A percentile compares a stretch with the other conserved stretches of the same genome.
phyloP scores from a whole-genome alignment of 2,329 filamentous ascomycete species.

The Dryadomyces quercus-mongolicae region DNA sequence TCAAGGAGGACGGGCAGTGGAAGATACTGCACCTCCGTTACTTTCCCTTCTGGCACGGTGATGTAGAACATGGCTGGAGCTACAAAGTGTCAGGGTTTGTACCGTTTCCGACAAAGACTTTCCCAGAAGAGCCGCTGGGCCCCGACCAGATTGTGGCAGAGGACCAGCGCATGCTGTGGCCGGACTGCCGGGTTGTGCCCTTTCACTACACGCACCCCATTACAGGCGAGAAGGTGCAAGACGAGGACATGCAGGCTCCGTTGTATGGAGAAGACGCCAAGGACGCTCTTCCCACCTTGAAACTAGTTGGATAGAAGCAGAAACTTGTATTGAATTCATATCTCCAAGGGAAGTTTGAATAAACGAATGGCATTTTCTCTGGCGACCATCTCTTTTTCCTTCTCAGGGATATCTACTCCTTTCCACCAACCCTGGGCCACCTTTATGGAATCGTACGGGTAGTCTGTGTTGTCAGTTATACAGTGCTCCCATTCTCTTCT shows the following conservation, averaged over 20 bases:
- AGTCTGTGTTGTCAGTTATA: slow-evolving; percentile 15
- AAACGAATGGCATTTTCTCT: slow-evolving; percentile 20
- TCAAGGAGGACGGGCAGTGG: slow-evolving; percentile 42
- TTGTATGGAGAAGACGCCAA: slow-evolving; percentile 27
- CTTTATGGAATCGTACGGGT: slow-evolving; percentile 22
- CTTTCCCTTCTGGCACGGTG: slow-evolving; percentile 45
- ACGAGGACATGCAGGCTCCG: slow-evolving; percentile 37
- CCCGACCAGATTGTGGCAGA: slow-evolving; percentile 34
- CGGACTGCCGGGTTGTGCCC: slow-evolving; percentile 39
- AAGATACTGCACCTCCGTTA: slow-evolving; percentile 41
- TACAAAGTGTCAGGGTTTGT: slow-evolving; percentile 41
- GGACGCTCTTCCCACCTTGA: slow-evolving; percentile 28
- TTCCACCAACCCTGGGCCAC: slow-evolving; percentile 23
- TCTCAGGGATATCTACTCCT: slow-evolving; percentile 15
- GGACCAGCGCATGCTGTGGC: slow-evolving; percentile 43
- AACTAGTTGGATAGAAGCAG: slow-evolving; percentile 16
- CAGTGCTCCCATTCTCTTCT: background rate
- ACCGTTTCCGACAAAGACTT: slow-evolving; percentile 34
- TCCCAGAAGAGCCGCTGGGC: slow-evolving; percentile 35
- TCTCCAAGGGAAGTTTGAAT: slow-evolving; percentile 11
- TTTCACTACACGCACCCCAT: slow-evolving; percentile 41
- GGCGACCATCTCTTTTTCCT: slow-evolving; percentile 17
- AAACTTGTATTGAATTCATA: background rate
- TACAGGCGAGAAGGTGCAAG: slow-evolving; percentile 29
- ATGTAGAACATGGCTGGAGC: slow-evolving; percentile 39